Evolutionary conservation across 192 early-diverging fungal species (phyloP), one percentile per base, ranked within the genome.

Genomic region (Pilobolus umbonatus): DNA sequence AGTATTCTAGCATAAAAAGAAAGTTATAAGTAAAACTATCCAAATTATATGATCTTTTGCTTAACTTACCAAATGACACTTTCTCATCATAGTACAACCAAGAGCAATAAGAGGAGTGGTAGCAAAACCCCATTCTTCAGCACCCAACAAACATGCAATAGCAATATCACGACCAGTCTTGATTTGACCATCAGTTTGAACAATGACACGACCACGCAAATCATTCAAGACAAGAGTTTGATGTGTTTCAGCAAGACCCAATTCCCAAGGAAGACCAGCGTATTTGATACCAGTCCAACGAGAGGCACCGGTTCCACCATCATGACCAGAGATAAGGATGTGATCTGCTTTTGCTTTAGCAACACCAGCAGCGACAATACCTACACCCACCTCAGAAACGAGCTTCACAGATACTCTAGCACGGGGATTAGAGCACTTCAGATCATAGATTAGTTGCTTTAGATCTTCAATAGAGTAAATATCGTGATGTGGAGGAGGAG

Each of bases 391-490:
- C 76, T 97, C 95, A 1, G 94, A 95, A 15, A 97, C 96, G 5
- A 99, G 81, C 79, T 99, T 99, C 35, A 99, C 96, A 12, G 91
- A 94, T 30, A 99, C 88, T 63, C 95, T 85, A 21, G 96, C 82
- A 2, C 71, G 71, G 24, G 85, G 89, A 75, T 98, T 98, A 30
- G 94, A 78, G 74, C 92, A 93, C 76, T 97, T 96, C 49, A 96
- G 82, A 67, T 98, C 96, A 66, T 95, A 98, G 63, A 98, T 98
- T 15, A 98, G 73, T 75, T 98, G 96, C 81, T 96, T 96, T 54
- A 98, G 80, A 69, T 98, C 96, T 73, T 98, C 96, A 60, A 98
- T 98, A 8, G 94, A 97, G 82, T 98, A 97, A 60, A 96, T 97
- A 71, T 98, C 96, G 77, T 98, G 96, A 74, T 97, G 96, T 53